Percentiles rank a stretch among this genome's conserved stretches.
phyloP scores from a whole-genome alignment of 2,329 filamentous ascomycete species.

The Sphaerulina musiva region DNA sequence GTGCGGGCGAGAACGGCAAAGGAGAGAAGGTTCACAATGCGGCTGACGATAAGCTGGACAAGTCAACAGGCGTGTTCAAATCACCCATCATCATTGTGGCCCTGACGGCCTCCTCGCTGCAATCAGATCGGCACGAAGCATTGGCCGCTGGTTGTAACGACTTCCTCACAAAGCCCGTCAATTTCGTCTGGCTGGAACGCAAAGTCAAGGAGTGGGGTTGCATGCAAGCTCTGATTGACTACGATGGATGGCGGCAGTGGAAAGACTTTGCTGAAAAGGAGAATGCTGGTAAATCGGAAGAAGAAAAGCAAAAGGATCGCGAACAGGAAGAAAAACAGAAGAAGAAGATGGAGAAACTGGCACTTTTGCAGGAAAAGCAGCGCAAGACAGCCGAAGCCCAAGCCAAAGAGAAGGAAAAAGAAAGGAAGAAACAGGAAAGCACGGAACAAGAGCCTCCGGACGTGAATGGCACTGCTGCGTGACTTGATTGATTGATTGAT shows the following conservation, averaged over 20 bases:
- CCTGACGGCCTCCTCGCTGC: constrained; percentile 85
- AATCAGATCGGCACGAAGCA: constrained; percentile 92
- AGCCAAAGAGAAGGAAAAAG: constrained; percentile 23
- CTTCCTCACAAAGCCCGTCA: constrained; percentile 93
- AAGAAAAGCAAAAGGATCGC: constrained; percentile 29
- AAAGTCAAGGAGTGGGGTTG: constrained; percentile 99
- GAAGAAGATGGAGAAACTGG: constrained; percentile 30
- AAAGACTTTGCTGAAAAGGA: constrained; percentile 60
- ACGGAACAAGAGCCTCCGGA: constrained; percentile 6
- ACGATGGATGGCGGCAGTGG: constrained; percentile 96
- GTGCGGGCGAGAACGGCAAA: constrained; percentile 28
- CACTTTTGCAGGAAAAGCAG: constrained; percentile 28
- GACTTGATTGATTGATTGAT: background rate
- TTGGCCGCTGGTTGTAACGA: constrained; percentile 95
- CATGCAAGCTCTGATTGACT: constrained; percentile 98
- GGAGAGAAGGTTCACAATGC: constrained; percentile 39
- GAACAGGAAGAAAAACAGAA: constrained; percentile 30
- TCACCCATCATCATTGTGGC: constrained; percentile 97
- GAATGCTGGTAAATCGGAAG: constrained; percentile 33
- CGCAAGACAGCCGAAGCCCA: constrained; percentile 23
- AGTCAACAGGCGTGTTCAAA: constrained; percentile 67
- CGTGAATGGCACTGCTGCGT: constrained; percentile 1
- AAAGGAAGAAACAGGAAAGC: constrained; percentile 17
- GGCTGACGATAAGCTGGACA: constrained; percentile 63
- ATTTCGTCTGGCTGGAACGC: constrained; percentile 92